phyloP scores from a whole-genome alignment of 352 stramenopile genomes.

The Pythium volutum region DNA sequence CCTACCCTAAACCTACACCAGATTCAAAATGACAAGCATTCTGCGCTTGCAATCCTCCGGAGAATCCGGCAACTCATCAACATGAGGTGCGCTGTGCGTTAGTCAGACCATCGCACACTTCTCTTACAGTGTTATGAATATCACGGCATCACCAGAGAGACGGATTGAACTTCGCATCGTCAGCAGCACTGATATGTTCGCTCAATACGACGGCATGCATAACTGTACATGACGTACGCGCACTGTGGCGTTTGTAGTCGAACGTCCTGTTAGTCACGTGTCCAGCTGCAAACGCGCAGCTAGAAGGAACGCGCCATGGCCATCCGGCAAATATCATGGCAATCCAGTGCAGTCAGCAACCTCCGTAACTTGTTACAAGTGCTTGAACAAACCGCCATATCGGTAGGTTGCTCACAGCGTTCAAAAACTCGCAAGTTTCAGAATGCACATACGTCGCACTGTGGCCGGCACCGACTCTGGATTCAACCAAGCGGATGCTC shows the following conservation, averaged over 20 bases:
- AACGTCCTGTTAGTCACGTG: constrained; percentile 4
- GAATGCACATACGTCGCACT: too few relatives aligned
- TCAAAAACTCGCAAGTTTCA: too few relatives aligned
- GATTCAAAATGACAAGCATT: constrained; percentile 1
- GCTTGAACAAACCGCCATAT: too few relatives aligned
- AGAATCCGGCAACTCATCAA: not conserved
- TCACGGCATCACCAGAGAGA: not conserved
- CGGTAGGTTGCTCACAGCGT: too few relatives aligned
- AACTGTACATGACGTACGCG: not conserved
- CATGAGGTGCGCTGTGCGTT: too few relatives aligned
- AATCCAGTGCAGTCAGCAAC: not conserved
- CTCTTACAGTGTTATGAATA: not conserved
- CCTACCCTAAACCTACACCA: constrained; percentile 16
- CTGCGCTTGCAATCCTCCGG: not conserved
- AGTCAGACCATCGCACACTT: not conserved
- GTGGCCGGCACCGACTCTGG: too few relatives aligned
- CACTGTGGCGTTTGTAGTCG: not conserved
- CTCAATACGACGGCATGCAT: not conserved
- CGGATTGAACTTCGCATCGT: too few relatives aligned
- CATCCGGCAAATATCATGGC: not conserved
- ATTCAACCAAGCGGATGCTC: too few relatives aligned
- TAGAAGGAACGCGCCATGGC: not conserved
- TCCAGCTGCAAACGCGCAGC: constrained; percentile 1
- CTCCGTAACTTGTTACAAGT: too few relatives aligned
- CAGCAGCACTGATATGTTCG: not conserved